phyloP scores from a whole-genome alignment of 495 filamentous ascomycete genomes.

The Podospora anserina region DNA sequence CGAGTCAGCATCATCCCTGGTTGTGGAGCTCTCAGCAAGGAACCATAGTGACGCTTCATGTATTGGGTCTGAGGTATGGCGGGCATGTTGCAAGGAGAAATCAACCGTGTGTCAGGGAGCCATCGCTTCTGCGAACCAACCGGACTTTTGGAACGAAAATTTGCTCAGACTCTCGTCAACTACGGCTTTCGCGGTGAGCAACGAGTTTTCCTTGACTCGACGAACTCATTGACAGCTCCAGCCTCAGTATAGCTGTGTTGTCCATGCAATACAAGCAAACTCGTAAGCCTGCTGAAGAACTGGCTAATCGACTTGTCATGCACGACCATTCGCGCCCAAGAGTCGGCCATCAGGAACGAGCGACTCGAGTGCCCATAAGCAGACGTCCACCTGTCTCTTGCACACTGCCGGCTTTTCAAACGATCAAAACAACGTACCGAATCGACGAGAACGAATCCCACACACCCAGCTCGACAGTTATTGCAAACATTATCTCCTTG shows the following conservation, averaged over 20 bases:
- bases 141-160: neutral
- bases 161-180: neutral
- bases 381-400: too few species aligned
- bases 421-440: too few species aligned
- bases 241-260: neutral
- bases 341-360: too few species aligned
- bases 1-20: neutral
- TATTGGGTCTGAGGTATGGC: neutral
- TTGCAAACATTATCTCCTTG: too few species aligned
- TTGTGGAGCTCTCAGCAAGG: neutral
- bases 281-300: neutral
- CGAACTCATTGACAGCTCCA: neutral
- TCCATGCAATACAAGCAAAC: neutral
- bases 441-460: too few species aligned
- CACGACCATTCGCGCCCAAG: too few species aligned
- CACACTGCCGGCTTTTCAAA: too few species aligned
- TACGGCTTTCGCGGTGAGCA: neutral
- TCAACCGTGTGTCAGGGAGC: neutral
- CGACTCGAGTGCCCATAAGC: too few species aligned
- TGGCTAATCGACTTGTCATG: too few species aligned
- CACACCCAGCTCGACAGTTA: too few species aligned
- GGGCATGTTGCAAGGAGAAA: neutral
- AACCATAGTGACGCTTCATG: neutral
- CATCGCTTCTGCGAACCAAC: neutral
- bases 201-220: neutral